Conservation (phyloP, 23 red algal genomes). For the Chondrus crispus region DNA sequence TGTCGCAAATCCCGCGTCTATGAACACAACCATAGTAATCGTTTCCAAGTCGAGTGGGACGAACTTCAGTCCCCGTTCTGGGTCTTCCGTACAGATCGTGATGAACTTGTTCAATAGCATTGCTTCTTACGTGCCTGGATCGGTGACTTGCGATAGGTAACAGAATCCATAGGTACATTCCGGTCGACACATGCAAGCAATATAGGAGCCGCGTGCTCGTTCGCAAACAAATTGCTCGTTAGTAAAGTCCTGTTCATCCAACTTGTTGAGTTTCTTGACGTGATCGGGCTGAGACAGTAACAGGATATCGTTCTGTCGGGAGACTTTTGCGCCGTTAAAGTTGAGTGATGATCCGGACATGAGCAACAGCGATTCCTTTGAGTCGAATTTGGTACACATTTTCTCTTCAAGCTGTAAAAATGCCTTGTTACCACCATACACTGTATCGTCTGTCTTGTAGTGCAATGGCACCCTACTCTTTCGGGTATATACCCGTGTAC, state of each 20-base stretch:
- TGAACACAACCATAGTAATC: background rate
- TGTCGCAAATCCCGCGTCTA: background rate
- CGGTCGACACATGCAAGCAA: background rate
- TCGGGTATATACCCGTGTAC: too few species aligned
- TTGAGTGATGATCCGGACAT: background rate
- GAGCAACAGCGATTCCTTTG: background rate
- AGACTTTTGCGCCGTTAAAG: background rate
- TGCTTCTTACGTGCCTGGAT: background rate
- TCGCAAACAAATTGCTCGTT: background rate
- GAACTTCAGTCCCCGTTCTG: background rate
- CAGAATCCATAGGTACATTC: background rate
- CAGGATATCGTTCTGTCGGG: background rate
- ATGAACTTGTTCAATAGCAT: background rate
- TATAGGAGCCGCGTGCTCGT: background rate
- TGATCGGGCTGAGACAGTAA: background rate
- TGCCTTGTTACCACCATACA: background rate
- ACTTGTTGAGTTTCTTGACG: background rate
- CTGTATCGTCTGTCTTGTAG: slow-evolving; percentile 9
- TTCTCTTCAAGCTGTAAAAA: background rate
- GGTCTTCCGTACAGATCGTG: background rate
- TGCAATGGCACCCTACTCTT: too few species aligned
- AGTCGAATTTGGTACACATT: background rate
- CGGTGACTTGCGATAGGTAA: background rate
- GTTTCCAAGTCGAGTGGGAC: background rate
- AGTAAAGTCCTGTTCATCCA: background rate